phyloP scores from a whole-genome alignment of 2,329 filamentous ascomycete species.

The Fusarium sterilihyphosum region DNA sequence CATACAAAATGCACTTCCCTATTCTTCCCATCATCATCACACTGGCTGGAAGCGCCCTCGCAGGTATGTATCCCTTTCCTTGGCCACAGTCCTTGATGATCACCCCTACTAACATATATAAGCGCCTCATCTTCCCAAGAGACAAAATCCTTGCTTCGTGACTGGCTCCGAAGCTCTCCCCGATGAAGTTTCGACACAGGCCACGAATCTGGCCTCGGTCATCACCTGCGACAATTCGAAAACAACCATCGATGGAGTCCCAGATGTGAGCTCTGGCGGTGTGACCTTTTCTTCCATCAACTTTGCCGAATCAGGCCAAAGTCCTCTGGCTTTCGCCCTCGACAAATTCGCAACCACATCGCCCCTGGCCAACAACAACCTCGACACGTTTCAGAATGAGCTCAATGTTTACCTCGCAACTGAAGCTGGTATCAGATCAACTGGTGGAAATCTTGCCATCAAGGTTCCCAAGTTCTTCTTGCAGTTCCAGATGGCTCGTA shows the following conservation, averaged over 20 bases:
- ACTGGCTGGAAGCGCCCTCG: conserved; percentile 28
- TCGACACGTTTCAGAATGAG: conserved; percentile 61
- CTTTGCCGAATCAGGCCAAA: conserved; percentile 60
- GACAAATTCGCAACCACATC: conserved; percentile 61
- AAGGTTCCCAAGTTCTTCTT: conserved; percentile 73
- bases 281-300: conserved; percentile 65
- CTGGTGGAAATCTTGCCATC: conserved; percentile 63
- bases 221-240: conserved; percentile 60
- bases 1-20: conserved; percentile 32
- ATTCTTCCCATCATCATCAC: conserved; percentile 22
- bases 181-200: conserved; percentile 57
- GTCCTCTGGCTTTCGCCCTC: conserved; percentile 65
- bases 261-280: conserved; percentile 64
- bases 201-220: conserved; percentile 51
- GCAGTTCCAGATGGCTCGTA: conserved; percentile 66
- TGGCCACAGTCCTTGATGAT: neutral
- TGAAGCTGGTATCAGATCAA: conserved; percentile 66
- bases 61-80: conserved; percentile 21
- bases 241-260: conserved; percentile 63
- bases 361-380: conserved; percentile 59
- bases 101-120: neutral
- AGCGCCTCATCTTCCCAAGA: conserved; percentile 35
- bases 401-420: conserved; percentile 68
- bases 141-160: conserved; percentile 62
- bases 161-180: conserved; percentile 62